Base-by-base conservation (phyloP, 83 land plant genomes). In the Picea abies region DNA sequence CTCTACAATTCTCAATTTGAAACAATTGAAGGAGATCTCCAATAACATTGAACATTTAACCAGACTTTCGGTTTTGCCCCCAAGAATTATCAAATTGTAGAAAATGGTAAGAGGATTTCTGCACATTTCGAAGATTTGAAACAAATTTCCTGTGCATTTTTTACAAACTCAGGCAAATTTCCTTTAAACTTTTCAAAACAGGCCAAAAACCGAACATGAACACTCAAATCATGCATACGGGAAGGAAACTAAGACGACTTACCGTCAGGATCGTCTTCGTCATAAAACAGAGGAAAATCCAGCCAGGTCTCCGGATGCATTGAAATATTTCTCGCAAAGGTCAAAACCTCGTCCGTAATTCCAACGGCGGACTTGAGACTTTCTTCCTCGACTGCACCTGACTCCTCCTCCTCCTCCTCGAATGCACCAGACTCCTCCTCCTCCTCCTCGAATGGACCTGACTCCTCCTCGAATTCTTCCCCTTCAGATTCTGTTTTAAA, bases 231-330 rank as follows among this genome's bases (percentile, higher is more conserved):
- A 56, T 56, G 16, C 60, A 12, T 12, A 15, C 15, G 60, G 78
- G 14, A 25, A n/a, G 29, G 29, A 15, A 71, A 37, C 22, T 22
- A 44, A 87, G 52, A 80, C 63, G 29, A 47, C 89, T 29, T 90
- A 95, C 98, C 63, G 35, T 32, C 35, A 1, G 35, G 35, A 32
- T 32, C 44, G 6, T 84, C 86, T 14, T 86, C 92, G 5, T 89
- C 93, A 32, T 86, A 84, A 26, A 83, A 70, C 64, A 89, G 67
- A 14, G 95, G 94, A 65, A 95, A 95, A 80, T 95, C 95, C 78
- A 95, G 44, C 97, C 94, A 95, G n/a, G 94, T 90, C 80, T 91
- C 97, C 1, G 95, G 94, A 83, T 88, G 95, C 94, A 87, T 61
- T 49, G 91, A 82, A 44, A 93, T 83, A 58, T 89, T 83, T 75